Base-by-base conservation (phyloP, 2,329 filamentous ascomycete genomes). In the Ilyonectria mors-panacis region DNA sequence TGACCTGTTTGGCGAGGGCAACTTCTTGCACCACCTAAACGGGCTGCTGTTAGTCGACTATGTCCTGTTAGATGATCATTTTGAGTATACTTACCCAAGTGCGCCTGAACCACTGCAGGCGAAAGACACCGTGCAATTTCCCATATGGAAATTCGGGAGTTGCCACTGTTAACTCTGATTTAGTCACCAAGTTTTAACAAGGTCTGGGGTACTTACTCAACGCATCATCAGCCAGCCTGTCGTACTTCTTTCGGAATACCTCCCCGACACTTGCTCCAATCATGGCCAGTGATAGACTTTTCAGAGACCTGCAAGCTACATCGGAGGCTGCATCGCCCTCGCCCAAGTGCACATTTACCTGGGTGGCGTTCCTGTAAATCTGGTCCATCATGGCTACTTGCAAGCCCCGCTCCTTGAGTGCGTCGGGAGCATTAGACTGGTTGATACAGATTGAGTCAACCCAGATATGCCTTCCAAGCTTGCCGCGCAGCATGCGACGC, bases 161-260 rank as follows among this genome's bases (percentile, higher is more conserved):
- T 19, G 19, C 8, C 44, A 13, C 44, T 47, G 10, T 45, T 19
- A 21, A 23, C 44, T 47, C 44, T 47, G 1, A 13, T 47, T 47
- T 23, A 47, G 44, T 23, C 21, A 26, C 44, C 10, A 23, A 26
- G 44, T 21, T 47, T 17, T 10, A 39, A 39, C 37, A 39, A 15
- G 4, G 10, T 39, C 10, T 39, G 6, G 37, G 37, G 37, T 1
- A 39, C 37, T 15, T 39, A 39, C 37, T 39, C 37, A 39, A 39
- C 10, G 12, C 37, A 39, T 39, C 9, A 23, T 47, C 44, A 47
- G 44, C 44, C 44, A 47, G 19, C 44, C 44, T 47, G 21, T 47
- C 44, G 21, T 47, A 47, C 44, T 47, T 47, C 44, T 47, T 23
- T 47, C 44, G 9, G 44, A 23, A 23, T 47, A 45, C 44, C 44